A percentile compares a stretch with the other conserved stretches of the same genome.
Evolutionary conservation across 2,329 filamentous ascomycete genomes (phyloP).

Genomic region (Fusarium tricinctum): DNA sequence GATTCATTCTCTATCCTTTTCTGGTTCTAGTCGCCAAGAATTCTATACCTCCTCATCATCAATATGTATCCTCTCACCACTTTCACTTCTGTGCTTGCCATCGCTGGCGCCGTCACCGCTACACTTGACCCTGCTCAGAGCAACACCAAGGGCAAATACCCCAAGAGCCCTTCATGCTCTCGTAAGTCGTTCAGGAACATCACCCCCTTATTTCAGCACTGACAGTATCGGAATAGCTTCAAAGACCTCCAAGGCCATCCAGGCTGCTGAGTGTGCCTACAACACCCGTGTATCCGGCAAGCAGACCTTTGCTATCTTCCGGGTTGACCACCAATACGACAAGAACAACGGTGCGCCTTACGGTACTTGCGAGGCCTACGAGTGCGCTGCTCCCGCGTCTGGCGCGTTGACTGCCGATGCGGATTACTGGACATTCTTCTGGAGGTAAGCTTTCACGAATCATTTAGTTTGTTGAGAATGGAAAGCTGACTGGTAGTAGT

Average conservation of each 20-base stretch:
- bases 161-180: constrained; percentile 38
- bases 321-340: constrained; percentile 46
- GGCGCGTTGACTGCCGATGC: constrained; percentile 26
- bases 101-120: constrained; percentile 40
- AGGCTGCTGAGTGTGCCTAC: constrained; percentile 47
- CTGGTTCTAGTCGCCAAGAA: neutral
- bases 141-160: constrained; percentile 47
- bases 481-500: constrained; percentile 19
- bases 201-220: neutral
- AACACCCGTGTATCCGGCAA: constrained; percentile 47
- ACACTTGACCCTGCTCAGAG: constrained; percentile 45
- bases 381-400: constrained; percentile 38
- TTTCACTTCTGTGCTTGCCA: constrained; percentile 40
- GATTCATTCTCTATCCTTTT: neutral
- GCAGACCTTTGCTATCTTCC: constrained; percentile 48
- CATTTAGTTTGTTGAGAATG: rapidly evolving
- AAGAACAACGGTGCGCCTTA: constrained; percentile 46
- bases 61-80: constrained; percentile 44
- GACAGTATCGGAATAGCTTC: constrained; percentile 17
- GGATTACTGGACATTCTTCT: constrained; percentile 50
- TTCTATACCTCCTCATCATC: neutral
- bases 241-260: constrained; percentile 45
- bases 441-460: constrained; percentile 30
- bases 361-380: constrained; percentile 43
- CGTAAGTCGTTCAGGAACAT: constrained; percentile 8